A percentile compares a stretch with the other conserved stretches of the same genome.
phyloP scores from a whole-genome alignment of 1,139 yeast genomes.

The Spathaspora sp. region DNA sequence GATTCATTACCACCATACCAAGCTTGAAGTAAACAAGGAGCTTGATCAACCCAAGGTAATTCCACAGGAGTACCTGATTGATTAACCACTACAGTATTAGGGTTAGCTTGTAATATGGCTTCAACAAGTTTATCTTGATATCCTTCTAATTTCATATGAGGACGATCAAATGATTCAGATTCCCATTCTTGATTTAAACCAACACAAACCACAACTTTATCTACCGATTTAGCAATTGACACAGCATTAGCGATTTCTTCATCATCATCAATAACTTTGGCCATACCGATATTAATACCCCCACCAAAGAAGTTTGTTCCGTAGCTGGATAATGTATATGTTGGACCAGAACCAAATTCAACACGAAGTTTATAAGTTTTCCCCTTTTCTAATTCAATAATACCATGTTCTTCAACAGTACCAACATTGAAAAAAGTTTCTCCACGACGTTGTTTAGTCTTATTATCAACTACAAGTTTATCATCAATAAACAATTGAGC shows the following conservation, averaged over 20 bases:
- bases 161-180: slow-evolving; percentile 34
- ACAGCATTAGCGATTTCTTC: slow-evolving; percentile 25
- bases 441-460: slow-evolving; percentile 50
- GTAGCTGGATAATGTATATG: slow-evolving; percentile 27
- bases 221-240: slow-evolving; percentile 27
- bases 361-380: slow-evolving; percentile 41
- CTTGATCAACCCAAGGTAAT: slow-evolving; percentile 54
- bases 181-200: slow-evolving; percentile 40
- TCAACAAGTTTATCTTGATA: slow-evolving; percentile 46
- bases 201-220: slow-evolving; percentile 42
- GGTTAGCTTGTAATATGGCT: slow-evolving; percentile 47
- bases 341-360: slow-evolving; percentile 53
- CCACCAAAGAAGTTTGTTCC: slow-evolving; percentile 25
- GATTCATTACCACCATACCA: slow-evolving; percentile 39
- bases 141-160: slow-evolving; percentile 42
- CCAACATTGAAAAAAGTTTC: slow-evolving; percentile 46
- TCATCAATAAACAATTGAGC: slow-evolving; percentile 52
- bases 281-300: slow-evolving; percentile 30
- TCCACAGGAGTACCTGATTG: slow-evolving; percentile 68
- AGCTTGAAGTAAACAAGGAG: slow-evolving; percentile 50
- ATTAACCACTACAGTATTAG: slow-evolving; percentile 53
- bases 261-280: slow-evolving; percentile 20
- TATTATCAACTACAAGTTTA: slow-evolving; percentile 54
- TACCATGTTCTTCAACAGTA: slow-evolving; percentile 47
- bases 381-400: slow-evolving; percentile 39